A percentile compares a stretch with the other conserved stretches of the same genome.
Conservation (phyloP, 2,329 filamentous ascomycete species). For the Hymenoscyphus repandus region DNA sequence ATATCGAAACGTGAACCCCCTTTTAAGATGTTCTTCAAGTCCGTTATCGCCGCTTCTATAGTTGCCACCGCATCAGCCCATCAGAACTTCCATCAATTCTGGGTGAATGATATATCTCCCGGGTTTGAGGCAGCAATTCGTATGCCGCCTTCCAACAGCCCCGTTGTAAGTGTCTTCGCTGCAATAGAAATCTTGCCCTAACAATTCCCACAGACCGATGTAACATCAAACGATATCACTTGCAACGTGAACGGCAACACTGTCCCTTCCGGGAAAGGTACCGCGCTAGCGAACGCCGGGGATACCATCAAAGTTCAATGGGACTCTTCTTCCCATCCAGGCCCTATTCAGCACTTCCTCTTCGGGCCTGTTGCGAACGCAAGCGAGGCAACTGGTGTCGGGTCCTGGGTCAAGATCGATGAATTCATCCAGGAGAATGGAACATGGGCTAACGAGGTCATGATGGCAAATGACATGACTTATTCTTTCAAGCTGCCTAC, state of each 20-base stretch:
- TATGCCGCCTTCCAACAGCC: slow-evolving; percentile 44
- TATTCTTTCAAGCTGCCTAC: slow-evolving; percentile 23
- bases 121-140: slow-evolving; percentile 36
- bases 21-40: slow-evolving; percentile 27
- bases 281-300: slow-evolving; percentile 30
- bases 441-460: slow-evolving; percentile 29
- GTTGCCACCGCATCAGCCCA: slow-evolving; percentile 31
- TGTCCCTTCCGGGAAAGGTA: slow-evolving; percentile 30
- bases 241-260: slow-evolving; percentile 40
- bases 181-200: not conserved
- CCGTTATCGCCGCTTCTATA: slow-evolving; percentile 23
- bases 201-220: slow-evolving; percentile 30
- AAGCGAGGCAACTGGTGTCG: slow-evolving; percentile 26
- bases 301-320: slow-evolving; percentile 35
- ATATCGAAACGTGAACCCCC: no score
- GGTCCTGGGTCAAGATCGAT: slow-evolving; percentile 31
- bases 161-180: slow-evolving; percentile 31
- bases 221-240: slow-evolving; percentile 42
- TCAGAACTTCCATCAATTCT: slow-evolving; percentile 39
- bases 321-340: slow-evolving; percentile 35
- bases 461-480: slow-evolving; percentile 25
- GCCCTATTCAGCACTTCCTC: slow-evolving; percentile 38
- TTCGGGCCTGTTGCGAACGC: slow-evolving; percentile 28
- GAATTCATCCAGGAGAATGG: slow-evolving; percentile 27
- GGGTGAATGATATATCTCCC: slow-evolving; percentile 35